A percentile compares a stretch with the other conserved stretches of the same genome.
phyloP scores from a whole-genome alignment of 176 grass and related monocot genomes.

The Avena sativa region DNA sequence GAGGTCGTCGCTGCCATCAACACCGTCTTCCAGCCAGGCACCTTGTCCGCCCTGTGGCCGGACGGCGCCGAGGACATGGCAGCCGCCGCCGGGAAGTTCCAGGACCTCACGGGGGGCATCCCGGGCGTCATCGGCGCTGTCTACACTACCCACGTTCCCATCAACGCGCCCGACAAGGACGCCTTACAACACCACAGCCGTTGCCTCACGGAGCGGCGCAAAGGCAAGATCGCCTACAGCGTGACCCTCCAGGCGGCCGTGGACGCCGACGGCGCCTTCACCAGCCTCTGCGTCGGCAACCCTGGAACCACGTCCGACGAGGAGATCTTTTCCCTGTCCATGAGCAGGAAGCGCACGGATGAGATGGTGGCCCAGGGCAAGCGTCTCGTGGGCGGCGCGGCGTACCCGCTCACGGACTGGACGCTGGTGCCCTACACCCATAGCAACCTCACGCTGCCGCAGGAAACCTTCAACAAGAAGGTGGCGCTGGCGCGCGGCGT shows the following conservation, averaged over 20 bases:
- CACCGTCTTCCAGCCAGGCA: conserved; percentile 66
- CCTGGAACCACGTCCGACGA: conserved; percentile 82
- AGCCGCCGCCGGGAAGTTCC: conserved; percentile 32
- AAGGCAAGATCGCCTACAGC: conserved; percentile 81
- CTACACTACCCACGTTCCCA: conserved; percentile 85
- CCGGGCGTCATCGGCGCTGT: conserved; percentile 64
- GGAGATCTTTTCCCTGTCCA: conserved; percentile 43
- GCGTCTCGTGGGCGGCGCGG: conserved; percentile 69
- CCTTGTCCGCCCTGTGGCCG: conserved; percentile 65
- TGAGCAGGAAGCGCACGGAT: conserved; percentile 54
- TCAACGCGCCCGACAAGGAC: conserved; percentile 76
- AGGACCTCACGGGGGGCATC: conserved; percentile 47
- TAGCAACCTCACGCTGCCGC: conserved; percentile 73
- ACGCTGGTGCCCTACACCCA: conserved; percentile 76
- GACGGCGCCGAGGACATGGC: conserved; percentile 10
- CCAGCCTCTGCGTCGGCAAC: conserved; percentile 69
- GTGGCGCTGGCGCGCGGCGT: conserved; percentile 45
- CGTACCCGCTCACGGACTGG: conserved; percentile 81
- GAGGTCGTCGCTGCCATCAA: conserved; percentile 85
- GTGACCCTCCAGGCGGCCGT: conserved; percentile 80
- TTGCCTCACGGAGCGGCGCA: conserved; percentile 78
- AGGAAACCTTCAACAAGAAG: conserved; percentile 79
- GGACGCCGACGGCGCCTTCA: conserved; percentile 69
- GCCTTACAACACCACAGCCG: conserved; percentile 74
- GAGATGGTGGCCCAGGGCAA: conserved; percentile 59